Evolutionary conservation across 1,284 basidiomycete genomes (phyloP).

Genomic region (Kalmanozyma brasiliensis): DNA sequence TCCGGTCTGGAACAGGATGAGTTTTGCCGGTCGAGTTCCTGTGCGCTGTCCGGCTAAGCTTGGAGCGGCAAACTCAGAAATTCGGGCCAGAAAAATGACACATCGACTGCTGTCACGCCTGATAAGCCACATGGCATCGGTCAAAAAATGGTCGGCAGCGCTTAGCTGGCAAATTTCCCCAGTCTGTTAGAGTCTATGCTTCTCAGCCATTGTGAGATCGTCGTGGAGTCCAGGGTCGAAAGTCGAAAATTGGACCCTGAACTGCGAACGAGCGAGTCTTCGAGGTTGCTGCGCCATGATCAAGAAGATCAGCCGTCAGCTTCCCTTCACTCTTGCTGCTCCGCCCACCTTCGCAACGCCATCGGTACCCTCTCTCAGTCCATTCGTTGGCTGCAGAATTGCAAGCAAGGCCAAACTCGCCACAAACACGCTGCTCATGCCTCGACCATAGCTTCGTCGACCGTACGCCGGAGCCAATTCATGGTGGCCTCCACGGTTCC

Average conservation of each 20-base stretch:
- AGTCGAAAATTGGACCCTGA: slow-evolving; percentile 5
- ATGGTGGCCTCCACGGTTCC: slow-evolving; percentile 14
- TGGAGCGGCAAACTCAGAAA: too few relatives aligned
- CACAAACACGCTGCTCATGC: slow-evolving; percentile 6
- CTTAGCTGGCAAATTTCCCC: too few relatives aligned
- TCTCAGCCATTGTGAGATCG: slow-evolving; percentile 3
- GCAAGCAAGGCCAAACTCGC: too few relatives aligned
- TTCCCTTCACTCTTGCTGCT: background rate
- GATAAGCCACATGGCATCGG: slow-evolving; percentile 7
- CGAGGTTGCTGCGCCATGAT: background rate
- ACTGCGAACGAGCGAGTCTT: background rate
- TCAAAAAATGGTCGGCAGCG: background rate
- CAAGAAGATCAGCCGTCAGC: too few relatives aligned
- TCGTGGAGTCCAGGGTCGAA: too few relatives aligned
- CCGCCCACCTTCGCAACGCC: background rate
- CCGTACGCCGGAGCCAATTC: background rate
- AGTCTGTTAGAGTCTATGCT: too few relatives aligned
- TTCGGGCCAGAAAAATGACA: slow-evolving; percentile 7
- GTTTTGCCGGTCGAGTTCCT: too few relatives aligned
- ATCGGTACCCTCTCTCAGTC: background rate
- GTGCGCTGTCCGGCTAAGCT: too few relatives aligned
- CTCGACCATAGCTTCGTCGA: background rate
- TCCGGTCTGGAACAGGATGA: too few relatives aligned
- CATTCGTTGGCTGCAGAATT: background rate
- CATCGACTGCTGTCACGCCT: slow-evolving; percentile 12